Base-by-base conservation (phyloP, 2,329 filamentous ascomycete species). In the Colletotrichum endophyticum region DNA sequence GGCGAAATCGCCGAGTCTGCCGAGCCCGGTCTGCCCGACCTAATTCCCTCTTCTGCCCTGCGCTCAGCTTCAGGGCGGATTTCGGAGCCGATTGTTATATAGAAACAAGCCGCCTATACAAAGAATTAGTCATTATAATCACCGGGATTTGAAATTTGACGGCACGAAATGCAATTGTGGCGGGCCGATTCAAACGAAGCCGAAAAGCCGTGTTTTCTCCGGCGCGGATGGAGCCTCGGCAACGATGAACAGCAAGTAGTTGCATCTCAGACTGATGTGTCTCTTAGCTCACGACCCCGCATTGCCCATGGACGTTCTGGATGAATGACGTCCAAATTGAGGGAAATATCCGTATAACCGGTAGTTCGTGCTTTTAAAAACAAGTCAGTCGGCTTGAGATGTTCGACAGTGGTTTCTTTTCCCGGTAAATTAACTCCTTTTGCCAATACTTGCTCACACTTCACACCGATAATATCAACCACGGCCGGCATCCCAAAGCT, bases 171-270 rank as follows among this genome's bases (percentile, higher is more conserved):
- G 62, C n/a, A 44, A 13, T n/a, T 36, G n/a, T 36, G 59, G 28
- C n/a, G 32, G 22, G 9, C 59, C 30, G 32, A 11, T 25, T 7
- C 19, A 11, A 32, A 9, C 22, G 70, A 75, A 61, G 70, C 74
- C 74, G 74, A 76, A 70, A 74, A 34, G 44, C 74, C 74, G 74
- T 39, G 70, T 70, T 76, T 74, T 76, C 74, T 76, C 74, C 74
- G 74, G 34, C 36, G 34, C 57, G 73, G 39, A 22, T 53, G 44
- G 28, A 22, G 63, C 63, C 56, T 76, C 70, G 44, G 70, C 11
- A 76, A 73, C 56, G n/a, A 15, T 25, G 59, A 44, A n/a, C 70
- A 30, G 27, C 27, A 73, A 16, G 11, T 53, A 22, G 44, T 13
- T 53, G 44, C 70, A 57, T 39, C 59, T 59, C 66, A 49, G 57